Base-by-base conservation (phyloP, 495 filamentous ascomycete genomes). In the Lophiotrema nucula region DNA sequence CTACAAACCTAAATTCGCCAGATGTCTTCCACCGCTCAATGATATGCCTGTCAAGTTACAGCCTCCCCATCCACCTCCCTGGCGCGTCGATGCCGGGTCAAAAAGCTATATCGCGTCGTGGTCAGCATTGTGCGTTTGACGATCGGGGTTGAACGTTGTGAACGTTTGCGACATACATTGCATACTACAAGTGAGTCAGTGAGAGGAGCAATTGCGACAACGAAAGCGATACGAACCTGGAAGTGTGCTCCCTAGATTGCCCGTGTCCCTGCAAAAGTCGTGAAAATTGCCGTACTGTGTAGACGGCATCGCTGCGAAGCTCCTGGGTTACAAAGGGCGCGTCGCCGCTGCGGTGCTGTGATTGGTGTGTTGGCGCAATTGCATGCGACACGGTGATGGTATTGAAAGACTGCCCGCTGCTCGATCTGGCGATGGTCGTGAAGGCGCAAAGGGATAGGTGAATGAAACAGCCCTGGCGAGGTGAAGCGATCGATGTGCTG, bases 201-300 rank as follows among this genome's bases (percentile, higher is more conserved):
- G 35, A 33, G 33, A 42, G 13, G 10, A 19, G 4, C 23, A 47
- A 35, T 16, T 33, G 50, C 22, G 21, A 19, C 8, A 0, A 12
- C 12, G 18, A 33, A 44, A 22, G 21, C 4, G 23, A 37, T 26
- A 85, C 92, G 60, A 82, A 97, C 92, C 83, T 60, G 93, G 93
- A 68, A 99, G 79, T 60, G 92, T 97, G 6, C 64, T 53, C 12
- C 24, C 18, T 5, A 42, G 37, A 31, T 56, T 65, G 26, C 66
- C 66, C 60, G 91, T 91, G 77, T 96, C 90, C 67, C 88, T 87
- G 84, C 93, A 99, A 72, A 99, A 96, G 75, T 93, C 77, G 88
- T 95, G 66, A 71, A 59, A 64, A 47, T 64, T 64, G 27, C 66
- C 62, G 37, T 67, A 67, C 25, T 46, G 6, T 58, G 49, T 58